Conservation (phyloP, 2,329 filamentous ascomycete genomes). For the Fusarium sp. region DNA sequence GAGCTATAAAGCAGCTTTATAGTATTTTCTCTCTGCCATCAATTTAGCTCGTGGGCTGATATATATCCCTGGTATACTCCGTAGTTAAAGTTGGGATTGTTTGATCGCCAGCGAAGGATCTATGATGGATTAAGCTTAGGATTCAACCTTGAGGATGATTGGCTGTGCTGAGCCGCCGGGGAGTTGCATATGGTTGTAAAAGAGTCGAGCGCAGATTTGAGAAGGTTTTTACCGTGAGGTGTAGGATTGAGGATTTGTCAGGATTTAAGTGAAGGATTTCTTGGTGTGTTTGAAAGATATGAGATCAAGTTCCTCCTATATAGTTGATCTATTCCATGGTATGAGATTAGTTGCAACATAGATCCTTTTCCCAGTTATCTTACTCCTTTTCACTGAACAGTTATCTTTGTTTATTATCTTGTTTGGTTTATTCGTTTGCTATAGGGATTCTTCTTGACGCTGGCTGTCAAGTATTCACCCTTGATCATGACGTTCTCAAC, state of each 20-base stretch:
- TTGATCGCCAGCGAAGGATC: not conserved
- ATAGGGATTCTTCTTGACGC: not conserved
- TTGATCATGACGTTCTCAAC: conserved; percentile 37
- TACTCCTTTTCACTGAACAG: not conserved
- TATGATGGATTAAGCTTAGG: not conserved
- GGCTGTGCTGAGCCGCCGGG: not conserved
- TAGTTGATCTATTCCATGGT: not conserved
- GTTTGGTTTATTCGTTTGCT: not conserved
- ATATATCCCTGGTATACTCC: not conserved
- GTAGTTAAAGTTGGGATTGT: not conserved
- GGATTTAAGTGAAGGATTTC: conserved; percentile 8
- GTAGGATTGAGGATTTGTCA: conserved; percentile 7
- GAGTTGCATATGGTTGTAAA: not conserved
- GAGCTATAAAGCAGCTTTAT: not conserved
- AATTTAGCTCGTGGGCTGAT: not conserved
- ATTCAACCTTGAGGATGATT: not conserved
- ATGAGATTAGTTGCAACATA: too few relatives aligned
- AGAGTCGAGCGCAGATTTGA: conserved; percentile 22
- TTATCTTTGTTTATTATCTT: not conserved
- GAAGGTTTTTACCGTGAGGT: conserved; percentile 16
- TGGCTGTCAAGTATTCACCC: not conserved
- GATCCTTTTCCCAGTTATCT: not conserved
- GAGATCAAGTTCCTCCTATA: not conserved
- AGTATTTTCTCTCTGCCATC: too few relatives aligned
- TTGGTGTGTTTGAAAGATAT: not conserved